Conservation (phyloP, 345 rosid genomes). For the Carallia pectinifolia region DNA sequence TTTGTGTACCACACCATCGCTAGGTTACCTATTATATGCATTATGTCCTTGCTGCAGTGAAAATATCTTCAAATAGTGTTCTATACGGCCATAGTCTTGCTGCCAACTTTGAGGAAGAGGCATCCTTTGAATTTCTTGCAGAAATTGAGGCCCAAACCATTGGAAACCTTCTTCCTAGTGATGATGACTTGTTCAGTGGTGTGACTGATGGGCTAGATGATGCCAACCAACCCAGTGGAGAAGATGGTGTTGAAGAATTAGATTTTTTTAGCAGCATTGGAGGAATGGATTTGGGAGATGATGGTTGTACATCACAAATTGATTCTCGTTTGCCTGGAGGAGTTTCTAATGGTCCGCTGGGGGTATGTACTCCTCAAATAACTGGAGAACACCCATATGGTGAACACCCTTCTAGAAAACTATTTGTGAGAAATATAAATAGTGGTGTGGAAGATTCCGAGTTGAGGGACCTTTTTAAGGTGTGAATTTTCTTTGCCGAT, state of each 20-base stretch:
- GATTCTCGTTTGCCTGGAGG: slow-evolving; percentile 31
- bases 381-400: slow-evolving; percentile 58
- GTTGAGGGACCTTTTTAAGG: slow-evolving; percentile 81
- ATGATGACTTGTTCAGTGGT: slow-evolving; percentile 85
- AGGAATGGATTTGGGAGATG: slow-evolving; percentile 86
- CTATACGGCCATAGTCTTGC: slow-evolving; percentile 39
- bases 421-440: slow-evolving; percentile 77
- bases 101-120: slow-evolving; percentile 61
- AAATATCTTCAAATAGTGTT: slow-evolving; percentile 46
- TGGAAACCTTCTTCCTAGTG: slow-evolving; percentile 90
- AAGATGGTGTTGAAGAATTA: slow-evolving; percentile 68
- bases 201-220: slow-evolving; percentile 62
- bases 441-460: slow-evolving; percentile 79
- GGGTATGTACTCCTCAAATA: slow-evolving; percentile 41
- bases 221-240: slow-evolving; percentile 32
- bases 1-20: background rate
- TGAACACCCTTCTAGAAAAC: slow-evolving; percentile 76
- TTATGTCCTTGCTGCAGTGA: slow-evolving; percentile 48
- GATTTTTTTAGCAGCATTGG: slow-evolving; percentile 91
- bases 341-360: slow-evolving; percentile 36
- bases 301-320: slow-evolving; percentile 34
- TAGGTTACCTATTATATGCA: slow-evolving; percentile 10
- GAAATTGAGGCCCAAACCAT: slow-evolving; percentile 89
- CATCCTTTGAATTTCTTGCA: slow-evolving; percentile 65
- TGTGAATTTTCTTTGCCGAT: slow-evolving; percentile 22